phyloP scores from a whole-genome alignment of 495 filamentous ascomycete species.

The Oleoguttula mirabilis region DNA sequence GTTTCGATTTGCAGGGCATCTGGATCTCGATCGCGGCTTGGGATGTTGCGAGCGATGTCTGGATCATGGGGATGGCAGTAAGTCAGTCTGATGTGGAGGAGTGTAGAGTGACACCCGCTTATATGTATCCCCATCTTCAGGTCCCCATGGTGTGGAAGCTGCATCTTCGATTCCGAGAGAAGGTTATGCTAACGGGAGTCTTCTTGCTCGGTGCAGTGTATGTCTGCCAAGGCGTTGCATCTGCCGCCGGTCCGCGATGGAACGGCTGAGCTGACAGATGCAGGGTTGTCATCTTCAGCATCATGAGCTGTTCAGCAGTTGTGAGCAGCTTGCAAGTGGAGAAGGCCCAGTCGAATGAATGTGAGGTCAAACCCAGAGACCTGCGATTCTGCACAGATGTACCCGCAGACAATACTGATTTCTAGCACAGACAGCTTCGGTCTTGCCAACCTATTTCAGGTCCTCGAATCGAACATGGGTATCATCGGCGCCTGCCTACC shows the following conservation, averaged over 20 bases:
- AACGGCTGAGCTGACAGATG: too few species aligned
- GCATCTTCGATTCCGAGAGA: background rate
- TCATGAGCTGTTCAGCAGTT: constrained; percentile 7
- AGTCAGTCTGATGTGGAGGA: too few species aligned
- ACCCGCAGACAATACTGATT: background rate
- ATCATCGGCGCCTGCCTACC: constrained; percentile 10
- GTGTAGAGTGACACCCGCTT: too few species aligned
- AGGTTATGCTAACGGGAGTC: constrained; percentile 3
- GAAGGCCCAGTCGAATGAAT: background rate
- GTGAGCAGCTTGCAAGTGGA: background rate
- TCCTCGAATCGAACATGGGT: constrained; percentile 7
- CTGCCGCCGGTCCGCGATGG: background rate
- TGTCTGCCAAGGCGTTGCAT: background rate
- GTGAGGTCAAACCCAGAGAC: background rate
- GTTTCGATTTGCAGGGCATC: constrained; percentile 1
- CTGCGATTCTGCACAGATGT: too few species aligned
- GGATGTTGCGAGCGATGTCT: constrained; percentile 11
- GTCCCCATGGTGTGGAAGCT: constrained; percentile 8
- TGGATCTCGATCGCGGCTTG: constrained; percentile 7
- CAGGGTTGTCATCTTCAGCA: constrained; percentile 6
- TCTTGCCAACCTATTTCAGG: constrained; percentile 3
- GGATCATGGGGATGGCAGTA: background rate
- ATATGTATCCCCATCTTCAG: too few species aligned
- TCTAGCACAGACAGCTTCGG: constrained; percentile 4
- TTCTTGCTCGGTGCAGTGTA: constrained; percentile 6